A percentile compares a stretch with the other conserved stretches of the same genome.
phyloP scores from a whole-genome alignment of 768 basidiomycete genomes.

The Lactifluus subvellereus region DNA sequence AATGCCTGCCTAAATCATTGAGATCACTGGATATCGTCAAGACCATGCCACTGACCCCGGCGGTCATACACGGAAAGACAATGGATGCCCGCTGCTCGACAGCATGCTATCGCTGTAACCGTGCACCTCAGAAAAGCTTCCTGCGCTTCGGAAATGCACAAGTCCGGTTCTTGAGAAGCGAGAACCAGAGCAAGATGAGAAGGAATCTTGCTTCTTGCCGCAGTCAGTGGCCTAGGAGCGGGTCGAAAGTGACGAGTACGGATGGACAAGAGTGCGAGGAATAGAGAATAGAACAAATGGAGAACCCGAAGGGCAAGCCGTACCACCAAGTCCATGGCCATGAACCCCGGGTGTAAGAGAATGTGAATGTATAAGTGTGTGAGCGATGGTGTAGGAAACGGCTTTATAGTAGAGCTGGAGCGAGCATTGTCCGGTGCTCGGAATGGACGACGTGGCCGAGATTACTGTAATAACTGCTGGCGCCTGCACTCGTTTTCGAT shows the following conservation, averaged over 20 bases:
- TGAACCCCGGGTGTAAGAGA: not conserved
- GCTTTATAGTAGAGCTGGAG: not conserved
- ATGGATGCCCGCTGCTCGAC: constrained; percentile 52
- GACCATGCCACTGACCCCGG: constrained; percentile 43
- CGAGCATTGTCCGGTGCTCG: constrained; percentile 7
- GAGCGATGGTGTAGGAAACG: not conserved
- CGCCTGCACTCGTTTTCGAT: not conserved
- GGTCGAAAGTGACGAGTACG: constrained; percentile 35
- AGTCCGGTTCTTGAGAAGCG: constrained; percentile 37
- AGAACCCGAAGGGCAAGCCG: constrained; percentile 46
- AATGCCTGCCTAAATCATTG: constrained; percentile 33
- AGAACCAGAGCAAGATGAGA: constrained; percentile 63
- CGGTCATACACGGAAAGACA: constrained; percentile 69
- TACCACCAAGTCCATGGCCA: constrained; percentile 40
- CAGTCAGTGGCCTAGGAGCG: constrained; percentile 44
- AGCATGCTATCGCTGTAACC: constrained; percentile 52
- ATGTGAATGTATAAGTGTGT: not conserved
- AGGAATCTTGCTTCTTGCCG: constrained; percentile 54
- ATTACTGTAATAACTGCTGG: not conserved
- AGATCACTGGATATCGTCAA: not conserved
- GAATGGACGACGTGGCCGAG: constrained; percentile 11
- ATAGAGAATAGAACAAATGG: constrained; percentile 51
- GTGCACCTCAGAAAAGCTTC: constrained; percentile 48
- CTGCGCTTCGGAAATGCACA: constrained; percentile 35
- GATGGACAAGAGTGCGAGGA: constrained; percentile 38